Percentiles rank a stretch among this genome's conserved stretches.
Evolutionary conservation across 768 basidiomycete species (phyloP).

Genomic region (Suillus luteus): DNA sequence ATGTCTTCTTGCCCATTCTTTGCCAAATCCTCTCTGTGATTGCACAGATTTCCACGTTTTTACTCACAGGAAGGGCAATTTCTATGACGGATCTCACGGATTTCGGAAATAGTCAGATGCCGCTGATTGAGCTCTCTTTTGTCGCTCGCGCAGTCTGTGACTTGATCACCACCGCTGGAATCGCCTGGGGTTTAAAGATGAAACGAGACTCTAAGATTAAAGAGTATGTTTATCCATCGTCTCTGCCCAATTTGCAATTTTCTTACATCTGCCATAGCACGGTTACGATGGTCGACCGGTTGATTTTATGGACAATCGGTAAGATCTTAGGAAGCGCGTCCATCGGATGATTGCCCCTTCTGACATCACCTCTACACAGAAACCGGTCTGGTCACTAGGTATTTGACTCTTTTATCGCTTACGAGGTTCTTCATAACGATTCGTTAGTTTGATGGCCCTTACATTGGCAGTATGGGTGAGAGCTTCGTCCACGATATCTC

Average conservation of each 20-base stretch:
- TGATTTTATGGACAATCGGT: neutral
- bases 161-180: slow-evolving; percentile 7
- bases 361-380: neutral
- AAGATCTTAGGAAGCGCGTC: neutral
- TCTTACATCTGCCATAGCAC: neutral
- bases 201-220: neutral
- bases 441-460: neutral
- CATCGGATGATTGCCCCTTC: neutral
- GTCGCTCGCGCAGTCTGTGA: slow-evolving; percentile 4
- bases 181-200: slow-evolving; percentile 4
- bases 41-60: neutral
- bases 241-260: neutral
- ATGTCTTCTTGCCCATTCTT: neutral
- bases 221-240: neutral
- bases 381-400: neutral
- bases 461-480: neutral
- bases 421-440: neutral
- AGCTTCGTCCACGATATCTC: neutral
- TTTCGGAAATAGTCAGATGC: neutral
- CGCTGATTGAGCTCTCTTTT: neutral
- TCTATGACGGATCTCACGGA: neutral
- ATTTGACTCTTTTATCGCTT: neutral
- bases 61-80: neutral
- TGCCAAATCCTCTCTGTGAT: neutral
- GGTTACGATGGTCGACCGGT: neutral